Base-by-base conservation (phyloP, 2,329 filamentous ascomycete genomes). In the Cordyceps javanica region DNA sequence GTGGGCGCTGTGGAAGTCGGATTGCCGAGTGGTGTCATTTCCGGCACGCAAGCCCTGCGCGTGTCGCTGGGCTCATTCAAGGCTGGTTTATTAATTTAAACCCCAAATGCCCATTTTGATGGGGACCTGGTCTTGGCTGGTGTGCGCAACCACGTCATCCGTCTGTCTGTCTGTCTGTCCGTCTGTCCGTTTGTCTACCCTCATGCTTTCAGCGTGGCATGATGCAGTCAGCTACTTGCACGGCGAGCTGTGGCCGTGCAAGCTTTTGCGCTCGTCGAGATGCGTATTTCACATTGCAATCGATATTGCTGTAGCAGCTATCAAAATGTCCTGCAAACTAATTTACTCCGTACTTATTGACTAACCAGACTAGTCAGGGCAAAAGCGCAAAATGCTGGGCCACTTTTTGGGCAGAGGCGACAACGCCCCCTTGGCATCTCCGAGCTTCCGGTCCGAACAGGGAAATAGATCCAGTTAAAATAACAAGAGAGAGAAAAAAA, bases 11-110 rank as follows among this genome's bases (percentile, higher is more conserved):
- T 51, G 55, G 45, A 57, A 50, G 46, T 45, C 21, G 45, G 38
- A 21, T 34, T 26, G 46, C 46, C 55, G 45, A 57, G 55, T 51
- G 55, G 52, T 55, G 52, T 55, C 41, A 55, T 55, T 55, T 55
- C 52, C 32, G 32, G 30, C 14, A 26, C 28, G 26, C 13, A 55
- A 32, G 14, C 16, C 28, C 26, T 8, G 44, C 19, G n/a, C 39
- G 21, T 23, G 39, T 25, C 19, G 21, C 19, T 23, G 39, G 21
- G 39, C 21, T 26, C n/a, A n/a, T n/a, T 14, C 41, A 26, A 19
- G 41, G 41, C 41, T 26, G 23, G 41, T 3, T n/a, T 26, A 32
- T 3, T 14, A 26, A 26, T 34, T 45, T 32, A 52, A 53, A 23
- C 11, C 36, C 36, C n/a, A 14, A 42, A 26, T 23, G 13, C 25